phyloP scores from a whole-genome alignment of 495 filamentous ascomycete species.

The Xylaria scruposa region DNA sequence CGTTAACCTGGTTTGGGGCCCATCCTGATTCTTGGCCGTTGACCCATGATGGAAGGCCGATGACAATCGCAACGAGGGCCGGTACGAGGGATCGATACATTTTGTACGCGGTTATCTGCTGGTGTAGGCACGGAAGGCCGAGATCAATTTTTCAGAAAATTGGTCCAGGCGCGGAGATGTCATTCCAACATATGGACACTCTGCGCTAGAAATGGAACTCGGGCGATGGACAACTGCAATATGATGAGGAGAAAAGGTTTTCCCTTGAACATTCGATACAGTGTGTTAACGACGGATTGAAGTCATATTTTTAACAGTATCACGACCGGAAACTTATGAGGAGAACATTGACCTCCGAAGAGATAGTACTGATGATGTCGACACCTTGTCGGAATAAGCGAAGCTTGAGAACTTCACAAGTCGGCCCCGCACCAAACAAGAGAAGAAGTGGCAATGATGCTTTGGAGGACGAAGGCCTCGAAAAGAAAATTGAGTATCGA shows the following conservation, averaged over 20 bases:
- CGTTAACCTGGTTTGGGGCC: constrained; percentile 52
- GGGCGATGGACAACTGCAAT: constrained; percentile 24
- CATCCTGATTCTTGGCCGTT: constrained; percentile 47
- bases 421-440: constrained; percentile 26
- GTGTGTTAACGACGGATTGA: constrained; percentile 15
- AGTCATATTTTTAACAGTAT: constrained; percentile 19
- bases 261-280: constrained; percentile 21
- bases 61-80: constrained; percentile 30
- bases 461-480: constrained; percentile 22
- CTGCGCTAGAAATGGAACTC: background rate
- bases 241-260: constrained; percentile 10
- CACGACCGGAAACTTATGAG: constrained; percentile 12
- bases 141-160: constrained; percentile 18
- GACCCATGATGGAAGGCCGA: constrained; percentile 35
- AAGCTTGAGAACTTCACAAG: constrained; percentile 27
- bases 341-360: constrained; percentile 17
- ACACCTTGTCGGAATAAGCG: constrained; percentile 27
- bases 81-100: constrained; percentile 37
- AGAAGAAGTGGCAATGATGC: constrained; percentile 13
- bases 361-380: constrained; percentile 23
- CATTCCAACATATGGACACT: constrained; percentile 9
- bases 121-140: constrained; percentile 20
- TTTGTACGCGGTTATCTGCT: constrained; percentile 21
- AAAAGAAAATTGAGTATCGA: background rate
- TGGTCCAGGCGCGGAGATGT: constrained; percentile 7